A percentile compares a stretch with the other conserved stretches of the same genome.
Conservation (phyloP, 2,329 filamentous ascomycete species). For the Aspergillus novofumigatus region DNA sequence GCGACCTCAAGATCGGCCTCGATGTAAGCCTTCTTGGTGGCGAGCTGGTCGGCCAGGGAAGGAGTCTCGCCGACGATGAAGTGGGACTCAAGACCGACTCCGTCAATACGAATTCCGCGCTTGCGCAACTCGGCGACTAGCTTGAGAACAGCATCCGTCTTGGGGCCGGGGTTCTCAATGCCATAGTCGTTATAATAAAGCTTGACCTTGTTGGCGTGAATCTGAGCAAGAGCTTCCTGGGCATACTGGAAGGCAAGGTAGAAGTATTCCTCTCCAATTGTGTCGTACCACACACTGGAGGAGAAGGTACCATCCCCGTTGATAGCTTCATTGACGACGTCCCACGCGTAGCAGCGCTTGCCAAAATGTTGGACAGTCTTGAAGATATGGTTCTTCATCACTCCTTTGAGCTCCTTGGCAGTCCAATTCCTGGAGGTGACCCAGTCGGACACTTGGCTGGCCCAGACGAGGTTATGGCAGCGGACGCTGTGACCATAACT, state of each 20-base stretch:
- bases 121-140: conserved; percentile 31
- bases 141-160: conserved; percentile 25
- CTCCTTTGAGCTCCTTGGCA: conserved; percentile 49
- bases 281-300: conserved; percentile 35
- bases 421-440: conserved; percentile 50
- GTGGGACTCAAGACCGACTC: conserved; percentile 45
- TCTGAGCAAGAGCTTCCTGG: conserved; percentile 32
- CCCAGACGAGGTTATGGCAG: conserved; percentile 57
- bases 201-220: conserved; percentile 22
- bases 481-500: conserved; percentile 45
- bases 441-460: conserved; percentile 42
- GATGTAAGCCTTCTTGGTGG: conserved; percentile 32
- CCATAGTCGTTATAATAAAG: conserved; percentile 41
- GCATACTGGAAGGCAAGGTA: conserved; percentile 40
- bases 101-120: conserved; percentile 39
- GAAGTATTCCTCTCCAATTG: conserved; percentile 40
- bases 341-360: conserved; percentile 26
- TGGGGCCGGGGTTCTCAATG: conserved; percentile 33
- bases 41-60: conserved; percentile 30
- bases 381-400: conserved; percentile 44
- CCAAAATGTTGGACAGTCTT: conserved; percentile 23
- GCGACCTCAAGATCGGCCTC: conserved; percentile 34
- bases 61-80: conserved; percentile 41
- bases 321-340: conserved; percentile 34
- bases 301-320: conserved; percentile 40